Conservation (phyloP, 2,329 filamentous ascomycete species). For the Epichloe gansuensis region DNA sequence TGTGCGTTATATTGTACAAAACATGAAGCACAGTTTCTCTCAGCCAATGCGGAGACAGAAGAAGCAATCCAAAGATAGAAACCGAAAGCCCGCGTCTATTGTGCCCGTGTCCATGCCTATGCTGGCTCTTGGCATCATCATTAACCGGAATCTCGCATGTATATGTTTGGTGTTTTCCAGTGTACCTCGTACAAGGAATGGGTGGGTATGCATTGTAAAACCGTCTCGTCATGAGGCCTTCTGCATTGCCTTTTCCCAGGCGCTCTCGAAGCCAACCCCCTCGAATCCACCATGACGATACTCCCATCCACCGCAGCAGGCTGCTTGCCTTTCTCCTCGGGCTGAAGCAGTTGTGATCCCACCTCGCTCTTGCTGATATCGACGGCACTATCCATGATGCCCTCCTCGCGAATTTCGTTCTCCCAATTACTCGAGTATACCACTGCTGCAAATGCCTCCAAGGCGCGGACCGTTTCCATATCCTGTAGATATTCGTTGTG, state of each 20-base stretch:
- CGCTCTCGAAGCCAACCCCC: slow-evolving; percentile 47
- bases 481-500: slow-evolving; percentile 59
- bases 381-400: slow-evolving; percentile 26
- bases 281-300: slow-evolving; percentile 38
- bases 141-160: not conserved
- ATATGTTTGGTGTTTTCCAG: not conserved
- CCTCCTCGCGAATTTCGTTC: slow-evolving; percentile 46
- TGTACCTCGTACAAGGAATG: not conserved
- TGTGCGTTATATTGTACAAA: slow-evolving; percentile 1
- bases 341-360: slow-evolving; percentile 8
- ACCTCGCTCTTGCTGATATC: slow-evolving; percentile 17
- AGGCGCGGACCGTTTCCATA: slow-evolving; percentile 64
- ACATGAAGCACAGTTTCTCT: not conserved
- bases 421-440: slow-evolving; percentile 81
- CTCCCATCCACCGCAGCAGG: slow-evolving; percentile 18
- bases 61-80: not conserved
- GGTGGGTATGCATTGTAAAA: not conserved
- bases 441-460: slow-evolving; percentile 76
- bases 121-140: not conserved
- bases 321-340: slow-evolving; percentile 25
- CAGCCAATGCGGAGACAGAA: not conserved
- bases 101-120: not conserved
- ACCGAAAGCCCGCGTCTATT: not conserved
- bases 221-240: slow-evolving; percentile 13
- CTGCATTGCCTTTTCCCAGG: slow-evolving; percentile 52